Evolutionary conservation across 345 rosid genomes (phyloP).

Genomic region (Eucalyptus fibrosa): DNA sequence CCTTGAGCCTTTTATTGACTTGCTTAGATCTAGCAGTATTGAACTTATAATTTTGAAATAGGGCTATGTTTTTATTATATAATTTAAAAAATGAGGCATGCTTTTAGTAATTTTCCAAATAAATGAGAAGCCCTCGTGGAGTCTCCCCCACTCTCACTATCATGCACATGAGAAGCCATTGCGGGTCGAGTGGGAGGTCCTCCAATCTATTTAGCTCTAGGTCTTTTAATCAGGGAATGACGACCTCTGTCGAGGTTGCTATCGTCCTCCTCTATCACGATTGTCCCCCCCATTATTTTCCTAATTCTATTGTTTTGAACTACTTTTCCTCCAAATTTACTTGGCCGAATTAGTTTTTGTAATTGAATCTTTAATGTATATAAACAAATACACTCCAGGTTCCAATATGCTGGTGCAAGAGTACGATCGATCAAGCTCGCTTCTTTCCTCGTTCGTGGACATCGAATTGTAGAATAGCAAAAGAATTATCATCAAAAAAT

Average conservation of each 20-base stretch:
- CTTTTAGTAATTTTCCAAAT: background rate
- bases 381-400: background rate
- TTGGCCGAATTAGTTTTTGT: background rate
- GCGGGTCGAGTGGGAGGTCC: background rate
- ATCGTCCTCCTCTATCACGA: background rate
- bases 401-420: background rate
- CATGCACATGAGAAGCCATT: background rate
- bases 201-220: background rate
- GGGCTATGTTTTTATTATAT: background rate
- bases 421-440: background rate
- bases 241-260: background rate
- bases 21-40: background rate
- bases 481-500: background rate
- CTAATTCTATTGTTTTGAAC: background rate
- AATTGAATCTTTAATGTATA: background rate
- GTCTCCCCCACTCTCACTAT: background rate
- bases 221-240: background rate
- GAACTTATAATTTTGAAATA: background rate
- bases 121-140: background rate
- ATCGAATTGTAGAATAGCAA: background rate
- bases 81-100: accelerated
- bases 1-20: too few relatives aligned
- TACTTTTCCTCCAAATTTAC: background rate
- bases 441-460: background rate
- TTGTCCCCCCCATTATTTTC: background rate